These are phyloP conservation scores for Saccharomycopsis sp. DNA, from an alignment of 805 yeast species.

Conservation along the genomic window DNA sequence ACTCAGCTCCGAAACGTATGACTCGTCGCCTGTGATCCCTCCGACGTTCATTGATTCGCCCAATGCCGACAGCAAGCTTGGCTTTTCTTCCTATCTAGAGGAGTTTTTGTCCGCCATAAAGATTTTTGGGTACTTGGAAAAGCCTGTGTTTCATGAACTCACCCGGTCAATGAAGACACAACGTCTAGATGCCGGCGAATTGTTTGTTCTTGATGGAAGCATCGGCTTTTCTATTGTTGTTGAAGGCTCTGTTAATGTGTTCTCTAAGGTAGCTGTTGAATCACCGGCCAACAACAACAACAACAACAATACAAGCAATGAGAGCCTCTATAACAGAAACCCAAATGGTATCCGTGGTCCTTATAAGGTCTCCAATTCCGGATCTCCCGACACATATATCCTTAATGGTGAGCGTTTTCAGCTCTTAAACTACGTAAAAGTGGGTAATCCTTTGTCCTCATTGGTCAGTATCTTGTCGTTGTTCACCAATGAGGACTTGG, in stretches of 20 bases:
- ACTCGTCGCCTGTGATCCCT: constrained; percentile 4
- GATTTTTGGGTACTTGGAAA: constrained; percentile 88
- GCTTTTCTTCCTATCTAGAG: constrained; percentile 66
- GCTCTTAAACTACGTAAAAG: constrained; percentile 68
- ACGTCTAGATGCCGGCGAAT: constrained; percentile 69
- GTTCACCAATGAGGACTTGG: constrained; percentile 43
- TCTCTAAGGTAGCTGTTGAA: constrained; percentile 45
- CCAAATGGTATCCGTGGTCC: constrained; percentile 21
- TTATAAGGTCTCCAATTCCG: constrained; percentile 30
- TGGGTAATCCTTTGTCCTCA: constrained; percentile 83
- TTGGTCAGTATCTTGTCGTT: constrained; percentile 72
- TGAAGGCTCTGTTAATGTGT: constrained; percentile 83
- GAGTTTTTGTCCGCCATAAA: constrained; percentile 87
- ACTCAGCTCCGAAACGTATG: constrained; percentile 7
- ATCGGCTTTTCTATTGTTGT: constrained; percentile 89
- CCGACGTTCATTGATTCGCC: constrained; percentile 12
- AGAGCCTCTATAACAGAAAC: constrained; percentile 3
- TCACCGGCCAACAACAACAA: constrained; percentile 10
- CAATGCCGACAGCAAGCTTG: constrained; percentile 34
- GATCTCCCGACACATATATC: constrained; percentile 34
- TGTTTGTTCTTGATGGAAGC: constrained; percentile 62
- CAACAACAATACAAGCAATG: constrained; percentile 11
- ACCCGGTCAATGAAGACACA: constrained; percentile 90
- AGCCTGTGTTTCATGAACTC: constrained; percentile 85
- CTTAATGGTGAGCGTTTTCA: constrained; percentile 62